These are phyloP conservation scores for Remersonia thermophila DNA, from an alignment of 2,329 filamentous ascomycete species.

Conservation along the genomic window DNA sequence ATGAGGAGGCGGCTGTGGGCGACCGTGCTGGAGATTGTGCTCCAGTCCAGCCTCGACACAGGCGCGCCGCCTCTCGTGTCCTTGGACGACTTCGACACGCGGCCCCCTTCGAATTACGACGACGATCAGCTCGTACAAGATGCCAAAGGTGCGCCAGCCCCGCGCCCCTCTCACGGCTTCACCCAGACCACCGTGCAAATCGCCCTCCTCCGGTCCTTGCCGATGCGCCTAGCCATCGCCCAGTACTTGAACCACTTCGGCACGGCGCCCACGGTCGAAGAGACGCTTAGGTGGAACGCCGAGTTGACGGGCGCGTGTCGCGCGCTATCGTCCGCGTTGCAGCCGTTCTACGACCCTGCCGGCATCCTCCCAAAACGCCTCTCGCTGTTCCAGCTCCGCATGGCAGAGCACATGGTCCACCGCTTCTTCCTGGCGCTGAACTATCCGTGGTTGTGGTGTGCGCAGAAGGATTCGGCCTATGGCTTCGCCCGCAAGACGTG, in stretches of 20 bases:
- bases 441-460: constrained; percentile 33
- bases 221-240: constrained; percentile 31
- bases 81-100: constrained; percentile 36
- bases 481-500: constrained; percentile 42
- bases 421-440: constrained; percentile 42
- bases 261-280: constrained; percentile 31
- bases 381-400: constrained; percentile 28
- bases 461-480: constrained; percentile 33
- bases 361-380: constrained; percentile 18
- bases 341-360: constrained; percentile 19
- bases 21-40: constrained; percentile 41
- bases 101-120: constrained; percentile 36
- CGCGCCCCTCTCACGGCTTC: constrained; percentile 19
- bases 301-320: constrained; percentile 30
- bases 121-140: constrained; percentile 36
- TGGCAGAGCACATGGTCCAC: constrained; percentile 32
- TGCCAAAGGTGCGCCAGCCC: constrained; percentile 14
- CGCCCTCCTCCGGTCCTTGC: constrained; percentile 31
- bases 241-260: constrained; percentile 35
- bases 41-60: constrained; percentile 38
- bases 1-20: constrained; percentile 45
- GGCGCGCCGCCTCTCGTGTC: constrained; percentile 38
- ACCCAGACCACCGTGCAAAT: constrained; percentile 41
- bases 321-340: constrained; percentile 21
- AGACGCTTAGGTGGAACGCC: constrained; percentile 33